Conservation (phyloP, 78 protist genomes). For the Carpediemonas membranifera region DNA sequence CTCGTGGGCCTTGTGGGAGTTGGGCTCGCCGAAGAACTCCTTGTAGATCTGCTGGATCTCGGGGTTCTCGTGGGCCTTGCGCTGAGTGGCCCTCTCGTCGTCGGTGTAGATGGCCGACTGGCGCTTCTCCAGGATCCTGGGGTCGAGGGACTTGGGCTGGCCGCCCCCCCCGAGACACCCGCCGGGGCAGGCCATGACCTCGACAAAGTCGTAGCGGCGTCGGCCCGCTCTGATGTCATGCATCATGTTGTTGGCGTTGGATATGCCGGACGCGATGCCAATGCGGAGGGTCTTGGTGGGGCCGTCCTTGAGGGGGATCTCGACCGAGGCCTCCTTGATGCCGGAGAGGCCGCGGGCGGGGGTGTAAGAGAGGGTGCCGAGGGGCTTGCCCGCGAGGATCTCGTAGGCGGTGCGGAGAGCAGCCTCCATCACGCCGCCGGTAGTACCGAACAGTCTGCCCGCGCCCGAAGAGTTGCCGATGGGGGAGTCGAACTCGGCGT, state of each 20-base stretch:
- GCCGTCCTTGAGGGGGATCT: too few species aligned
- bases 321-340: too few species aligned
- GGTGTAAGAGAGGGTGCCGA: too few species aligned
- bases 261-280: neutral
- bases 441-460: conserved; percentile 31
- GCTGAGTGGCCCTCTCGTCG: neutral
- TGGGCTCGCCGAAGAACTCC: too few species aligned
- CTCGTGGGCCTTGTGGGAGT: too few species aligned
- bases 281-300: too few species aligned
- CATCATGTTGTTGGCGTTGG: neutral
- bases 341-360: conserved; percentile 18
- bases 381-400: conserved; percentile 45
- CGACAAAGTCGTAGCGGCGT: too few species aligned
- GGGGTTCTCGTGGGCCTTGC: conserved; percentile 37
- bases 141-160: too few species aligned
- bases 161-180: conserved; percentile 52
- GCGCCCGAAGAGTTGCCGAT: conserved; percentile 35
- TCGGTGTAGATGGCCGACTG: conserved; percentile 8
- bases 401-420: too few species aligned
- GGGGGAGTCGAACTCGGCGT: conserved; percentile 15
- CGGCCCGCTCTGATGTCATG: conserved; percentile 18
- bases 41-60: conserved; percentile 10
- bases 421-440: too few species aligned
- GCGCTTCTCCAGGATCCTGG: conserved; percentile 12
- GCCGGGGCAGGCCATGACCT: too few species aligned